These are phyloP conservation scores for Orbilia quercus DNA, from an alignment of 2,329 filamentous ascomycete genomes.

Conservation along the genomic window DNA sequence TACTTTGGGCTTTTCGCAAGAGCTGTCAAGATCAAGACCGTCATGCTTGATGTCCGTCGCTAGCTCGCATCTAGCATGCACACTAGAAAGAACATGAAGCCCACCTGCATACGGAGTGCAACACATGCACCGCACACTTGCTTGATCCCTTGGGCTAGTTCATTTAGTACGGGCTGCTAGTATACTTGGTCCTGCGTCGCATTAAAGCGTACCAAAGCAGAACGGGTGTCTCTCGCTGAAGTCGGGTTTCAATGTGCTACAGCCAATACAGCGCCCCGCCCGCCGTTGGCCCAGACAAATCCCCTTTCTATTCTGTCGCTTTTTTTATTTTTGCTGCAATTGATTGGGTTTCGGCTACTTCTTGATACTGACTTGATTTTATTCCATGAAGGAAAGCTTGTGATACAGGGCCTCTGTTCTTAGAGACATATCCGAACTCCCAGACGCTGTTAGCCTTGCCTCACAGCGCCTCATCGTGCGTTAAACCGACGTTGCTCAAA, in stretches of 20 bases:
- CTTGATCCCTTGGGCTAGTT: constrained; percentile 20
- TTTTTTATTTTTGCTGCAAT: constrained; percentile 1
- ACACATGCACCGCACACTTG: constrained; percentile 17
- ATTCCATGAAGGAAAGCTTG: constrained; percentile 24
- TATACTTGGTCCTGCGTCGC: constrained; percentile 2
- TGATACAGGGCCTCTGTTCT: constrained; percentile 39
- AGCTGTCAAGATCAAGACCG: not conserved
- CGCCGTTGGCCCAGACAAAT: constrained; percentile 1
- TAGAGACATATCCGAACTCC: constrained; percentile 26
- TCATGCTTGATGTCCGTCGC: not conserved
- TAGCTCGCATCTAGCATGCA: not conserved
- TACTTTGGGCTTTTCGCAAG: constrained; percentile 29
- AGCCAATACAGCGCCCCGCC: constrained; percentile 5
- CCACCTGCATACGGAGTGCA: constrained; percentile 46
- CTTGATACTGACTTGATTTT: constrained; percentile 25
- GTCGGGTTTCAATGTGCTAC: constrained; percentile 56
- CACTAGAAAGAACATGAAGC: constrained; percentile 5
- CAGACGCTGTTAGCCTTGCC: constrained; percentile 12
- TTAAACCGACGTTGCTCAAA: constrained; percentile 26
- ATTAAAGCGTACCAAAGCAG: constrained; percentile 21
- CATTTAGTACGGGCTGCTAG: not conserved
- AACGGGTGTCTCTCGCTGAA: constrained; percentile 38
- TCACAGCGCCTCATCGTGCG: constrained; percentile 40
- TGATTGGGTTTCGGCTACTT: constrained; percentile 39
- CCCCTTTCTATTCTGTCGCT: constrained; percentile 8